These are phyloP conservation scores for Penicillium salamii DNA, from an alignment of 495 filamentous ascomycete genomes.

Conservation along the genomic window DNA sequence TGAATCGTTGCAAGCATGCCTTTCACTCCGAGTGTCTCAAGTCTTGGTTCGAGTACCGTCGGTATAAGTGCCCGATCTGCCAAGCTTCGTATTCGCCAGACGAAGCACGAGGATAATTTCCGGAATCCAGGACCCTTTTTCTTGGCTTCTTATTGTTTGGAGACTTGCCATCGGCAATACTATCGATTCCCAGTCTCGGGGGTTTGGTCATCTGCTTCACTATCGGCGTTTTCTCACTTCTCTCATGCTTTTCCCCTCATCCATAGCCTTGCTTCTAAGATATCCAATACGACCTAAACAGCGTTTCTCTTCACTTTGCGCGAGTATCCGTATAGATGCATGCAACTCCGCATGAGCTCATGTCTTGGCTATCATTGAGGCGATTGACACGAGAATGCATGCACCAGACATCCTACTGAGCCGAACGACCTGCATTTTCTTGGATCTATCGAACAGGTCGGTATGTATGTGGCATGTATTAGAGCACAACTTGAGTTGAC, in stretches of 20 bases:
- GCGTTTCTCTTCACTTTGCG: not conserved
- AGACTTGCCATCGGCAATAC: not conserved
- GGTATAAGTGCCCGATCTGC: constrained; percentile 35
- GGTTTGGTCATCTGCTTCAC: not conserved
- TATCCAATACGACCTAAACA: not conserved
- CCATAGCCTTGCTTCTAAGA: not conserved
- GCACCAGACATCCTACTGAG: too few species aligned
- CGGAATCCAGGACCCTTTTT: not conserved
- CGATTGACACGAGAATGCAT: not conserved
- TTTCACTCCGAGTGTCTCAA: constrained; percentile 33
- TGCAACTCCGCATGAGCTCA: too few species aligned
- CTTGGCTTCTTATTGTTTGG: not conserved
- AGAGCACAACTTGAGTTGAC: too few species aligned
- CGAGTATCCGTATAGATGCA: too few species aligned
- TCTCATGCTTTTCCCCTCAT: not conserved
- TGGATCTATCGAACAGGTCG: too few species aligned
- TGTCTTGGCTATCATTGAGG: not conserved
- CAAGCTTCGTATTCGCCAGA: constrained; percentile 26
- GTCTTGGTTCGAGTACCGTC: constrained; percentile 34
- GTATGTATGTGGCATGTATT: too few species aligned
- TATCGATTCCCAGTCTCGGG: not conserved
- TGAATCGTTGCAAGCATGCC: constrained; percentile 34
- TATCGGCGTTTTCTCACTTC: not conserved
- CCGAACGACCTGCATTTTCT: too few species aligned
- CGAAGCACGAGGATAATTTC: constrained; percentile 3